Evolutionary conservation across 164 flowering plant species (phyloP).

Genomic region (Paratinospora sagittata): DNA sequence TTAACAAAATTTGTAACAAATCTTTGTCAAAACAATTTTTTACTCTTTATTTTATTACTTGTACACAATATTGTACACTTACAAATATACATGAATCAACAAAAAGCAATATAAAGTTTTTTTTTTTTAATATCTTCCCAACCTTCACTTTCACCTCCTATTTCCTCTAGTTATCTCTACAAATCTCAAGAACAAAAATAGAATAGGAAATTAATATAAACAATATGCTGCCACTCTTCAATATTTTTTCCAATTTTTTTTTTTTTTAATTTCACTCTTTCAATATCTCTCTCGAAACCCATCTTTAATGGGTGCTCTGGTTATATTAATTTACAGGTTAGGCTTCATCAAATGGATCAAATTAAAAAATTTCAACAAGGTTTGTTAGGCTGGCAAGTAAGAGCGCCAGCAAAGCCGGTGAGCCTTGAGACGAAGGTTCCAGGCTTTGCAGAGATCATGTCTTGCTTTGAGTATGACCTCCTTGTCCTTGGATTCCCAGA

Average conservation of each 20-base stretch:
- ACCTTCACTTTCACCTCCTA: background rate
- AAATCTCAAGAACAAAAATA: background rate
- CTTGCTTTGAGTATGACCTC: constrained; percentile 9
- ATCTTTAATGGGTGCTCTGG: background rate
- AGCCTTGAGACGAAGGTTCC: constrained; percentile 31
- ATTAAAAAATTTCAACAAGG: constrained; percentile 25
- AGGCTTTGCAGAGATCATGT: constrained; percentile 32
- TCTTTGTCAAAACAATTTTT: too few relatives aligned
- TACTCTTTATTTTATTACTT: too few relatives aligned
- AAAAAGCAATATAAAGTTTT: too few relatives aligned
- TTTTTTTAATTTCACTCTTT: background rate
- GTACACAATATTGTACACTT: too few relatives aligned
- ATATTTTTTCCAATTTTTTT: background rate
- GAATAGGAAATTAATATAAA: background rate
- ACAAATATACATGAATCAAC: too few relatives aligned
- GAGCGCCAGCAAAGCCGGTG: constrained; percentile 38
- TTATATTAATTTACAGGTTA: background rate
- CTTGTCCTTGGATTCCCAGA: constrained; percentile 29
- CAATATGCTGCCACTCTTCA: background rate
- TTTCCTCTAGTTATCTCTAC: background rate
- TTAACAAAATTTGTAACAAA: too few relatives aligned
- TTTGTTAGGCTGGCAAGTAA: constrained; percentile 21
- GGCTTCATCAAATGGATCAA: background rate
- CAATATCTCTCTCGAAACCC: background rate
- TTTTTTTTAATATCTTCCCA: too few relatives aligned